Base-by-base conservation (phyloP, 768 basidiomycete genomes). In the Heimioporus sp. region DNA sequence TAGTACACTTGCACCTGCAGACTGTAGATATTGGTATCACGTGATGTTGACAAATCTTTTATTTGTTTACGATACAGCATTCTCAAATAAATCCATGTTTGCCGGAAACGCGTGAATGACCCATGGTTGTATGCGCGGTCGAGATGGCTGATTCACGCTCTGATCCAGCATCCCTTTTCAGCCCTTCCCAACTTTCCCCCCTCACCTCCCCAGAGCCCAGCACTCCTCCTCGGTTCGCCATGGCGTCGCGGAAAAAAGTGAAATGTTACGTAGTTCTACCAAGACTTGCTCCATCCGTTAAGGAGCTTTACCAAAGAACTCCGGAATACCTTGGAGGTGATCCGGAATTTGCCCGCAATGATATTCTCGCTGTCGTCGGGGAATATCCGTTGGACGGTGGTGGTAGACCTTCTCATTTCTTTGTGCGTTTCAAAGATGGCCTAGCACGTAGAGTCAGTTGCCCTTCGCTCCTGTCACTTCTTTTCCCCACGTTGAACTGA, bases 341-440 rank as follows among this genome's bases (percentile, higher is more conserved):
- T 36, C 51, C 68, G 2, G 66, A 73, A 37, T 60, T 73, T 43
- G 52, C 56, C 32, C 62, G 56, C 35, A 36, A 62, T 39, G 64
- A 66, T 41, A 60, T 74, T 10, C 72, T 76, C 35, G 74, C 80
- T 54, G 72, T 90, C 24, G 76, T 88, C 52, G 86, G 86, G 8
- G 83, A 87, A 62, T 76, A 78, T 53, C 65, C 59, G 4, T 37
- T 59, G 19, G 53, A 52, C 17, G 47, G 40, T 11, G 67, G 76
- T 5, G 67, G 61, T 8, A 60, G 57, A 19, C 62, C 65, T n/a
- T 62, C 72, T 16, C 86, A 76, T 60, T 88, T 83, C 63, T 90
- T 78, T 67, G 87, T 81, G 39, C 76, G 80, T 34, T 79, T 76
- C 55, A 66, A 70, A 41, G 77, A 77, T 16, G 86, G 83, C n/a